Evolutionary conservation across 306 rosid species (phyloP).

Genomic region (Gynostemma pentaphyllum): DNA sequence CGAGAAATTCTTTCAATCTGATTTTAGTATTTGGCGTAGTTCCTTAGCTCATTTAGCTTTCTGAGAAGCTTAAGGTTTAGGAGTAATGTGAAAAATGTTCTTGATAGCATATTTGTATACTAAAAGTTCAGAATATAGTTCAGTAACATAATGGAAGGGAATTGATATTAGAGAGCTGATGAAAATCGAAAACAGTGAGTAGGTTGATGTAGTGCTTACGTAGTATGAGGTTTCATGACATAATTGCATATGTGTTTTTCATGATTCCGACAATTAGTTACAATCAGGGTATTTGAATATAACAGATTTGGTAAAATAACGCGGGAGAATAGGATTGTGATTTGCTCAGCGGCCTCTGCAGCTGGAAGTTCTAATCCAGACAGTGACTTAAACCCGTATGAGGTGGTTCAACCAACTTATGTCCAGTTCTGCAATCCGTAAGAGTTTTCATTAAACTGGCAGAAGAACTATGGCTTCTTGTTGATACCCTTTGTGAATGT

Average conservation of each 20-base stretch:
- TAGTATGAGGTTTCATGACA: not conserved
- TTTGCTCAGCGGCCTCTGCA: conserved; percentile 65
- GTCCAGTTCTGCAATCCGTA: not conserved
- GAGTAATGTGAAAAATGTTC: not conserved
- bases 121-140: not conserved
- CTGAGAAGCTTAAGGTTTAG: not conserved
- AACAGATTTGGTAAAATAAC: conserved; percentile 35
- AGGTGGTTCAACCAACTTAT: conserved; percentile 31
- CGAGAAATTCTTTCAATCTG: not conserved
- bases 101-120: not conserved
- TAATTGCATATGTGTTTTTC: conserved; percentile 2
- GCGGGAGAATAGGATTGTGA: conserved; percentile 21
- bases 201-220: not conserved
- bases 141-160: not conserved
- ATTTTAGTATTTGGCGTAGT: not conserved
- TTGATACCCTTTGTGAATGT: conserved; percentile 4
- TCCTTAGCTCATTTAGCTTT: not conserved
- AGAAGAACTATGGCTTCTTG: not conserved
- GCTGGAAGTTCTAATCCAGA: conserved; percentile 84
- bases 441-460: not conserved
- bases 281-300: conserved; percentile 23
- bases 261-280: not conserved
- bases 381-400: conserved; percentile 61
- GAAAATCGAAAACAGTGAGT: not conserved
- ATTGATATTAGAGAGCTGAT: not conserved